Conservation (phyloP, 768 basidiomycete genomes). For the Serendipita sp. region DNA sequence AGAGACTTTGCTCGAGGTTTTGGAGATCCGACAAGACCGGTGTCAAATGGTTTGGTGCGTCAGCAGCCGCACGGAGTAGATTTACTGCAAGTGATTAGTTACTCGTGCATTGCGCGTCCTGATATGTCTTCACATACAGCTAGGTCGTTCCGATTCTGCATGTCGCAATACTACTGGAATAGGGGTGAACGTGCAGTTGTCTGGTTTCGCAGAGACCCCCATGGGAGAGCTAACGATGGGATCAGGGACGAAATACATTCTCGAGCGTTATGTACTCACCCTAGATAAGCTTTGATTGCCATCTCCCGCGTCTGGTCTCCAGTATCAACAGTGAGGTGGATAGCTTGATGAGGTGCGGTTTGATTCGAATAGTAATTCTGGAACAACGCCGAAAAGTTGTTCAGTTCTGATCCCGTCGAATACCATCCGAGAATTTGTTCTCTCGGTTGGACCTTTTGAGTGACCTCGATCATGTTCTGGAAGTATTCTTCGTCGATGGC, state of each 20-base stretch:
- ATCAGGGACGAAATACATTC: constrained; percentile 8
- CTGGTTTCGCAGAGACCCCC: constrained; percentile 75
- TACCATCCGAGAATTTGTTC: constrained; percentile 96
- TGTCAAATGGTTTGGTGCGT: constrained; percentile 13
- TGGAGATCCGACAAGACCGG: constrained; percentile 46
- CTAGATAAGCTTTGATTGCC: constrained; percentile 75
- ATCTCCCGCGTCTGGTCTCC: constrained; percentile 50
- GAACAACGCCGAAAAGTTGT: constrained; percentile 90
- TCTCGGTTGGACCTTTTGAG: constrained; percentile 67
- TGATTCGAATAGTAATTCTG: constrained; percentile 97
- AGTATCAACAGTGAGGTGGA: constrained; percentile 84
- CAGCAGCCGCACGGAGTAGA: constrained; percentile 30
- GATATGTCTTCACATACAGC: constrained; percentile 38
- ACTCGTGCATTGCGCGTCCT: neutral
- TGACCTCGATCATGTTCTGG: constrained; percentile 79
- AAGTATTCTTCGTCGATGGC: constrained; percentile 97
- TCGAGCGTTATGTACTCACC: constrained; percentile 29
- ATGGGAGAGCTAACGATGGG: constrained; percentile 52
- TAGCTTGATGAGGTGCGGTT: constrained; percentile 70
- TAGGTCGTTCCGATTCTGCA: constrained; percentile 69
- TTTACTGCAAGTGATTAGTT: constrained; percentile 39
- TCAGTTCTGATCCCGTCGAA: constrained; percentile 78
- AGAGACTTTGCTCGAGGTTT: constrained; percentile 57
- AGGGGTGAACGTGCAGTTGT: constrained; percentile 90
- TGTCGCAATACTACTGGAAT: constrained; percentile 77